Base-by-base conservation (phyloP, 2,329 filamentous ascomycete species). In the Colletotrichum sp. region DNA sequence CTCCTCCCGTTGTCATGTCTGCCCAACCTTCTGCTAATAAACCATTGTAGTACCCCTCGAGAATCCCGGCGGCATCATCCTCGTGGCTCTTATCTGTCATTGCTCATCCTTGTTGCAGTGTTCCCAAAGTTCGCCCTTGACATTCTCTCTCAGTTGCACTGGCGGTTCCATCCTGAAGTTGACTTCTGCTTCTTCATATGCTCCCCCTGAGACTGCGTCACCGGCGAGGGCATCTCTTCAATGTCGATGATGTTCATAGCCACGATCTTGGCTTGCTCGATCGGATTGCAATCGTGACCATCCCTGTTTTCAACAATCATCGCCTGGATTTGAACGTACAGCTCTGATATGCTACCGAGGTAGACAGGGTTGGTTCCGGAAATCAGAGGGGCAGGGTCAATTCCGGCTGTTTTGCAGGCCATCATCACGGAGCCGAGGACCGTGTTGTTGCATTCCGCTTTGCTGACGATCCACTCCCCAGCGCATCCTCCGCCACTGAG, bases 271-370 rank as follows among this genome's bases (percentile, higher is more conserved):
- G 18, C 38, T 18, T 12, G 38, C 0, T 0, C 8, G 6, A 43
- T 43, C 18, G 52, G n/a, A 12, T 26, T 57, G 52, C 52, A 57
- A 24, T 4, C 0, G 2, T 57, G 52, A 2, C 21, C n/a, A 1
- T 26, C 21, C 8, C 12, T 0, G 13, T 57, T 57, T 1, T 21
- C 24, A 3, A 57, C n/a, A 0, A 4, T 1, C 52, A 57, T 57
- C 1, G 0, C 1, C 3, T 57, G n/a, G 2, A 57, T 0, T 15
- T 57, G 6, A 16, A 0, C 13, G 6, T 8, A 1, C 52, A 57
- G 52, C 0, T 26, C 52, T 8, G 21, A 9, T 13, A 16, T 2
- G 3, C 52, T 57, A 5, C 21, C 52, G 21, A 57, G 8, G 21
- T 57, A 57, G 52, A 26, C 21, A 1, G 52, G 52, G 3, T 21